Evolutionary conservation across 352 stramenopile species (phyloP), one percentile per base, ranked within the genome.

Genomic region (Pythium pectinolyticum): DNA sequence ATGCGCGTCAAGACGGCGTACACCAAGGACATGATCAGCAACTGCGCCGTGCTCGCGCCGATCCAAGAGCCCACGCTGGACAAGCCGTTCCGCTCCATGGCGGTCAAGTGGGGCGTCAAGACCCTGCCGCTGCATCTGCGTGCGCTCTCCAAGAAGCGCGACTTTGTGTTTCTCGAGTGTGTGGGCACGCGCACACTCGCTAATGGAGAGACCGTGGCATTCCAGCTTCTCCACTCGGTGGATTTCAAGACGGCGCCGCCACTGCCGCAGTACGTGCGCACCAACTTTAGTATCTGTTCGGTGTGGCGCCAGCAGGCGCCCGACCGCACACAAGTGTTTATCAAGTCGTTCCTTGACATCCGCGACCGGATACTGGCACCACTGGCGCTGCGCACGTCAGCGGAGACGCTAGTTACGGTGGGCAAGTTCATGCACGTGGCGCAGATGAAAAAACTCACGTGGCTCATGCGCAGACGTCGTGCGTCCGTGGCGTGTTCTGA

Each of bases 391-490:
- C 73, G 67, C 2, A 69, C 77, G 15, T 69, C 76, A 35, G 71
- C 75, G 14, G 52, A 83, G 2, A 55, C 63, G 3, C 68, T 89
- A 55, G 61, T 73, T 43, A 68, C 75, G 15, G 69, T 71, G 0
- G 69, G 69, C 0, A 61, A 50, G 11, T 64, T 72, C 31, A 70
- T 89, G 49, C 49, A 84, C 25, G 83, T 78, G 61, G 76, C 74
- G 10, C 72, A 80, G n/a, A 84, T 88, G 78, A 83, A 84, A 47
- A 91, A 89, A 51, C 73, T 89, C 17, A 52, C 76, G 58, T 90
- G 82, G 79, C 72, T 85, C 37, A 67, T 67, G 57, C 63, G 61
- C 24, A 56, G 63, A 10, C 63, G 63, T 37, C 45, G 43, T 14
- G 31, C 54, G 24, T 60, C 52, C 1, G 48, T 64, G 1, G 34